Base-by-base conservation (phyloP, 306 rosid species). In the Adenanthera pavonina region DNA sequence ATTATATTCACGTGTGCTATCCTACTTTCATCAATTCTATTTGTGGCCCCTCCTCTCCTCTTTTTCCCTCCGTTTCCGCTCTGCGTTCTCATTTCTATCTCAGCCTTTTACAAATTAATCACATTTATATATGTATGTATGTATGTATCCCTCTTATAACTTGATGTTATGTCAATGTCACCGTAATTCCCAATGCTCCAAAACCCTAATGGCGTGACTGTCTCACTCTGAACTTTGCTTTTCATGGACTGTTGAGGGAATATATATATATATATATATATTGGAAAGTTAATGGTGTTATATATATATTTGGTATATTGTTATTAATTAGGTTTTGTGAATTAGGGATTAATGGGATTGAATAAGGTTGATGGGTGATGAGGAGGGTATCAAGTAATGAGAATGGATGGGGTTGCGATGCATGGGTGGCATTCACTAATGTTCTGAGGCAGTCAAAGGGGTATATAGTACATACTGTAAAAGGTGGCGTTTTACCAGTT, bases 1-100 rank as follows among this genome's bases (percentile, higher is more conserved):
- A 88, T 88, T 88, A 86, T 88, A 79, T 84, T 92, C 97, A 92
- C 97, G 92, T 87, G 97, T 84, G 88, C 78, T 89, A 84, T 91
- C 97, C 89, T 80, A 71, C 84, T 78, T 82, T 34, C 82, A 76
- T 90, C 88, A 88, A 86, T 53, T 71, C 78, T 36, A 1, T 80
- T 78, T 51, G n/a, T n/a, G n/a, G n/a, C n/a, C n/a, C 83, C 81
- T 70, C 4, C 0, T 84, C 75, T 44, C 12, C 67, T 20, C 67
- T 60, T 60, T 19, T 12, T 46, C 74, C 80, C 83, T 73, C 80
- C 66, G 73, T 76, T 62, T 65, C 46, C 68, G 47, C 62, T 19
- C 13, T n/a, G n/a, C n/a, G n/a, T n/a, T n/a, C n/a, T n/a, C n/a
- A n/a, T n/a, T n/a, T n/a, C n/a, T n/a, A n/a, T n/a, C n/a, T n/a